Percentiles rank a stretch among this genome's conserved stretches.
Conservation (phyloP, 73 alveolate genomes). For the Effrenium voratum region DNA sequence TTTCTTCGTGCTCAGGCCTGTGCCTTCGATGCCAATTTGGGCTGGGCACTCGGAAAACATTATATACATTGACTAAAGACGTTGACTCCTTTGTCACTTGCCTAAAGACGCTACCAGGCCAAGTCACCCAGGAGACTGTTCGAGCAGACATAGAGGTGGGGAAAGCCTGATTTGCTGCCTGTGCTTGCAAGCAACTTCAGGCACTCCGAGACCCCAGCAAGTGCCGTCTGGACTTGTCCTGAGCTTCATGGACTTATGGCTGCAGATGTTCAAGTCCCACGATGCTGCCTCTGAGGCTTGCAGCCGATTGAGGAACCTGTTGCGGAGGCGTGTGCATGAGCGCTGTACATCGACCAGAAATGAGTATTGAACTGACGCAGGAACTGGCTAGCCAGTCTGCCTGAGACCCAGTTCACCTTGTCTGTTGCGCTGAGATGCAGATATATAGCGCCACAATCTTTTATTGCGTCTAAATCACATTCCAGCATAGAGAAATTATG, state of each 20-base stretch:
- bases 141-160: constrained; percentile 40
- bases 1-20: background rate
- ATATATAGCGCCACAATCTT: too few relatives aligned
- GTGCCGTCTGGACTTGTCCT: constrained; percentile 1
- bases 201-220: constrained; percentile 57
- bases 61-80: too few relatives aligned
- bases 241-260: background rate
- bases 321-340: background rate
- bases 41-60: too few relatives aligned
- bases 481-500: too few relatives aligned
- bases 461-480: too few relatives aligned
- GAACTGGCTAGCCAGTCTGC: constrained; percentile 45
- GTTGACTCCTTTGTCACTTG: too few relatives aligned
- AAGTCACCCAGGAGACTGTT: constrained; percentile 48
- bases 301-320: constrained; percentile 28
- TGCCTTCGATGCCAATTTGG: constrained; percentile 47
- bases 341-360: background rate
- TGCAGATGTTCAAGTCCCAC: background rate
- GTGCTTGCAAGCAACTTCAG: background rate
- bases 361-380: background rate
- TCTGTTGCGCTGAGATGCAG: background rate
- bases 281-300: constrained; percentile 12
- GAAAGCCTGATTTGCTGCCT: background rate
- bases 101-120: background rate
- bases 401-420: background rate